Base-by-base conservation (phyloP, 495 filamentous ascomycete species). In the Cercophora samala region DNA sequence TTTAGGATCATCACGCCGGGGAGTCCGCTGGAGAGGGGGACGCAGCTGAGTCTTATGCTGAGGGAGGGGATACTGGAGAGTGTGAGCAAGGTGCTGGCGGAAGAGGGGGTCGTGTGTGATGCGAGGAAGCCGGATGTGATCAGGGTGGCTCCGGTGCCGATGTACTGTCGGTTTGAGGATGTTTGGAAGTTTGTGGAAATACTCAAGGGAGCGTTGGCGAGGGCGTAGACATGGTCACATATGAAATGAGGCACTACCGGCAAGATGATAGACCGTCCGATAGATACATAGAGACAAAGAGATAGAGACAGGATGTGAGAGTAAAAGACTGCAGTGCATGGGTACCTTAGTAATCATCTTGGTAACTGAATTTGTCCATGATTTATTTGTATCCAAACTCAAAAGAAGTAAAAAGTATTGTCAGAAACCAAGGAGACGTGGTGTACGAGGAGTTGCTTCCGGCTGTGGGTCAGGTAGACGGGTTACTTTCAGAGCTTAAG, bases 91-190 rank as follows among this genome's bases (percentile, higher is more conserved):
- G 76, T 75, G 52, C 70, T 97, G 42, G 87, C 91, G 70, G 83
- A 87, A 63, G 78, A 84, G 9, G 88, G 89, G 0, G 85, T 96
- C 4, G 83, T 97, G 11, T 86, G 92, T 32, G 94, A 97, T 76
- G 91, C 95, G 79, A 81, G 94, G 68, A 88, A 88, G 72, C 94
- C 94, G 29, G 87, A 95, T 75, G 94, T 97, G 23, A 84, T 98
- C 52, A 81, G 94, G 8, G 89, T 97, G 19, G 91, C 93, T 21
- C 94, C 94, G 1, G 88, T 90, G 51, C 93, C 94, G 15, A 72
- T 97, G 64, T 97, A 96, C 76, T 97, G 96, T 75, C 86, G 82
- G 0, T 97, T 89, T 75, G 73, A 75, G 60, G 94, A 97, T 68
- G 90, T 92, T n/a, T 91, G 87, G 82, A 74, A 82, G 17, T 97